phyloP scores from a whole-genome alignment of 2,329 filamentous ascomycete genomes.

The Fusarium secorum region DNA sequence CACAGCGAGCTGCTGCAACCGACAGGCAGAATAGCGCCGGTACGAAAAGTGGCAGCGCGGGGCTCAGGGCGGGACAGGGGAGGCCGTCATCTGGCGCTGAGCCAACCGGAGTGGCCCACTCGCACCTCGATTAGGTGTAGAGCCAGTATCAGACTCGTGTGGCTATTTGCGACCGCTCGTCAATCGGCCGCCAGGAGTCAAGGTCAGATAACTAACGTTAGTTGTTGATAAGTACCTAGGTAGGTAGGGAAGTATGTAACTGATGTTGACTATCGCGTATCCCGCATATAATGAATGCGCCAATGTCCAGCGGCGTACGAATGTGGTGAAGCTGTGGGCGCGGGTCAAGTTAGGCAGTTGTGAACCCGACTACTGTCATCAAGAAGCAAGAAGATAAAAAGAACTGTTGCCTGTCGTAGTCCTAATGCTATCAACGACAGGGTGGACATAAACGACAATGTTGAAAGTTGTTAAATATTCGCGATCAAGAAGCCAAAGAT shows the following conservation, averaged over 20 bases:
- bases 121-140: conserved; percentile 33
- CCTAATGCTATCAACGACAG: conserved; percentile 16
- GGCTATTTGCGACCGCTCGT: conserved; percentile 24
- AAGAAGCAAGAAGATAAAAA: conserved; percentile 19
- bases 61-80: conserved; percentile 44
- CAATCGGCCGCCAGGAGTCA: conserved; percentile 18
- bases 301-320: not conserved
- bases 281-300: conserved; percentile 3
- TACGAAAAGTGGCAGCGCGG: conserved; percentile 42
- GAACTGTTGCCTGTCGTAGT: conserved; percentile 28
- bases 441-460: conserved; percentile 8
- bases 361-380: not conserved
- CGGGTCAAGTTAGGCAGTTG: conserved; percentile 12
- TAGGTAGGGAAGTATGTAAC: not conserved
- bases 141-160: conserved; percentile 23
- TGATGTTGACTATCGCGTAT: conserved; percentile 5
- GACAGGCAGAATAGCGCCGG: conserved; percentile 37
- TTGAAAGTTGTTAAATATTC: not conserved
- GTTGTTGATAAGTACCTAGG: not conserved
- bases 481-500: not conserved
- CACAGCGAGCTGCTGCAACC: conserved; percentile 30
- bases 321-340: not conserved
- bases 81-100: conserved; percentile 45
- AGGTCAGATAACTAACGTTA: not conserved
- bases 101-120: conserved; percentile 43